Conservation (phyloP, 768 basidiomycete species). For the Strobilomyces dryophilus region DNA sequence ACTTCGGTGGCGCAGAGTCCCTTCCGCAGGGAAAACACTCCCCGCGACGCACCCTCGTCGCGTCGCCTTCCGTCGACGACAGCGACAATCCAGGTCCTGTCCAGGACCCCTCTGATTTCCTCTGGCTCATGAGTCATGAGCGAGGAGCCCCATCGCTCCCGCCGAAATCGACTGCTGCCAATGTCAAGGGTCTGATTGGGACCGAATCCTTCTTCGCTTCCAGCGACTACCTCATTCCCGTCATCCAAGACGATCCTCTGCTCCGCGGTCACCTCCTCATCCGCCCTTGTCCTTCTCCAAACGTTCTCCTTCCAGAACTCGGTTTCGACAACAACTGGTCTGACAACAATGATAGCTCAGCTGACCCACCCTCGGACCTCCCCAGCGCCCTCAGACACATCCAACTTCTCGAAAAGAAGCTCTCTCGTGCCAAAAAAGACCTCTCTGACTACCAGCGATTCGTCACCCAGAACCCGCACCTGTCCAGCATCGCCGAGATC, state of each 20-base stretch:
- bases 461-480: constrained; percentile 50
- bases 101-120: constrained; percentile 79
- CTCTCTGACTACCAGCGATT: constrained; percentile 59
- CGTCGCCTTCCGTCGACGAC: constrained; percentile 36
- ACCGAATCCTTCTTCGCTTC: constrained; percentile 60
- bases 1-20: constrained; percentile 82
- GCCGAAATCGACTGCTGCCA: constrained; percentile 55
- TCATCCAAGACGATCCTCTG: constrained; percentile 81
- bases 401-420: constrained; percentile 54
- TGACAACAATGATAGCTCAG: constrained; percentile 37
- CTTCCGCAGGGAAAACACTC: constrained; percentile 51
- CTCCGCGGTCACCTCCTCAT: constrained; percentile 57
- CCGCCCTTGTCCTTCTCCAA: not conserved
- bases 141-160: constrained; percentile 91
- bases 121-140: constrained; percentile 98
- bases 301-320: constrained; percentile 41
- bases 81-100: constrained; percentile 51
- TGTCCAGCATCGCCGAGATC: constrained; percentile 41
- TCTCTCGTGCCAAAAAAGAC: constrained; percentile 55
- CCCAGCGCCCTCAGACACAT: constrained; percentile 43
- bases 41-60: constrained; percentile 48
- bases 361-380: constrained; percentile 27
- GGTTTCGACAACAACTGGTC: constrained; percentile 70
- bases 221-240: constrained; percentile 81
- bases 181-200: constrained; percentile 47